Base-by-base conservation (phyloP, 2,329 filamentous ascomycete genomes). In the Colletotrichum abscissum region DNA sequence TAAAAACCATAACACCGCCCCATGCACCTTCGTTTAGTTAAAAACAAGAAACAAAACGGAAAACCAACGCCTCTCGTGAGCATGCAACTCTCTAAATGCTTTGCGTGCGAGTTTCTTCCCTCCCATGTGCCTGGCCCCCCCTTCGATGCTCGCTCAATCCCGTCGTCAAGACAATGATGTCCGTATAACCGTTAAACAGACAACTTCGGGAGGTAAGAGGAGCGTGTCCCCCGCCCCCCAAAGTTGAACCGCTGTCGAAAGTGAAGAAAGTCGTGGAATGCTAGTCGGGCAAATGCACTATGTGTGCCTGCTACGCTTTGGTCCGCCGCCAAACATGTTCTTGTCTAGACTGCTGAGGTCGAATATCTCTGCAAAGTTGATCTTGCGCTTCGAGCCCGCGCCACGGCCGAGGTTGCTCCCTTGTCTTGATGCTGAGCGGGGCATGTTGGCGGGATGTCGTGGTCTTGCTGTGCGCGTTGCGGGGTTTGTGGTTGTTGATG, bases 301-400 rank as follows among this genome's bases (percentile, higher is more conserved):
- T 63, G 80, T 79, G 72, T 90, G 88, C 64, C 89, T 84, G 66
- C 82, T 85, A 70, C 89, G 83, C 79, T 91, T 91, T 16, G 81
- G 80, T 55, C 84, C 82, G 46, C 82, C 81, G 16, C 86, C 85
- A 75, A 88, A 88, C 42, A 86, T 80, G 74, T 94, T 92, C 78
- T 92, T 92, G 56, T 89, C 89, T 63, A 93, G 81, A 75, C 90
- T 91, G 66, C 90, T 90, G 8, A 93, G 84, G 78, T 94, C 93
- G 79, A 95, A 95, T 67, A 95, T 91, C 78, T 95, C 93, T 28
- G 91, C 90, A 78, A 94, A 89, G 77, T 93, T 92, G 76, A 94
- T 88, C 77, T 93, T 90, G 55, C 93, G 88, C 81, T 96, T 96
- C 76, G 91, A 88, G 1, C 93, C 93, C 9, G 92, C 90, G 7